Base-by-base conservation (phyloP, 2,329 filamentous ascomycete genomes). In the Paramyrothecium sp. region DNA sequence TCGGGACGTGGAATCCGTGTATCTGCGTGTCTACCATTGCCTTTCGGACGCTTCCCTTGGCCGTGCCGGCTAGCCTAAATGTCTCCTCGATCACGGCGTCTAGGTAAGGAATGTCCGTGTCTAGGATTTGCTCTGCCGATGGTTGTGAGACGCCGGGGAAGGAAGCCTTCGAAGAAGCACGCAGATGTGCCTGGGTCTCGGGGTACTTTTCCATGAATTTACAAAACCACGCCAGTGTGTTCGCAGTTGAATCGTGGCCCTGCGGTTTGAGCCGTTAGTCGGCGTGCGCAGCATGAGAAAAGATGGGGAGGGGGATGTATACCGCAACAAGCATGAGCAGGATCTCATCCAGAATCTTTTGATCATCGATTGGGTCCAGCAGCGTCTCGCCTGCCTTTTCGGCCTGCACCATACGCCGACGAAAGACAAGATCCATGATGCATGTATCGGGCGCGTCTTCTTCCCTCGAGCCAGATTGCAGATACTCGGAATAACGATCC, bases 341-440 rank as follows among this genome's bases (percentile, higher is more conserved):
- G 7, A 50, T 50, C 22, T 50, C 47, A 23, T 50, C 47, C 13
- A 19, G 47, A n/a, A 50, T 50, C 19, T 20, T 22, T 22, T 19
- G 7, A 23, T 50, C 47, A n/a, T 50, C 22, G n/a, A 23, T 22
- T 23, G 19, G 19, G 47, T 50, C 47, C n/a, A 22, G n/a, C 13
- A 50, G 13, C 34, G 51, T 47, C 17, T 54, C 51, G 10, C 52
- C 47, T 20, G 11, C 20, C 17, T 57, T 47, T 30, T 51, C 13
- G 47, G 20, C 54, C 33, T 56, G 41, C 3, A 51, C 22, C 13
- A 56, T 19, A 48, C 53, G 46, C 26, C 56, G 50, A 7, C 38
- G 46, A 20, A 58, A 47, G 17, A 56, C 58, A 16, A 60, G 38
- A 47, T 58, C 58, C 38, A 54, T 56, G n/a, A 53, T 53, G 34